Base-by-base conservation (phyloP, 352 stramenopile species). In the Globisporangium polare region DNA sequence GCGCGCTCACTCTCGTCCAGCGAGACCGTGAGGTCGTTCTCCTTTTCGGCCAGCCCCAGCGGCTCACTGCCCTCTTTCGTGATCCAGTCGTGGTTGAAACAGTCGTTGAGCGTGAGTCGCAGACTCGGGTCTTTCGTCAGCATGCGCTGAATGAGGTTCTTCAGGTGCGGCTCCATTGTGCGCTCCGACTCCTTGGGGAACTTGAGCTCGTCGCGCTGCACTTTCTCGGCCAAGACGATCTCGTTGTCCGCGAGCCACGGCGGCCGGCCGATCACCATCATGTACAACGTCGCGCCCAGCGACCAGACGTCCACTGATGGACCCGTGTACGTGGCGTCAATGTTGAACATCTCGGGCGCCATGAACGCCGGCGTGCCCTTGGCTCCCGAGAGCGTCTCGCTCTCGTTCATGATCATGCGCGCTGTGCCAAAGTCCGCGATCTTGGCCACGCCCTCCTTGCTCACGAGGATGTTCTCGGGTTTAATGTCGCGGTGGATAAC, bases 401-500 rank as follows among this genome's bases (percentile, higher is more conserved):
- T 89, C 68, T 96, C 88, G 65, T 92, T 92, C 83, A 95, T 95
- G 45, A 97, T 86, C 80, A 96, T 95, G 27, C 88, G 85, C 13
- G 89, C 88, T 7, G 87, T 92, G 35, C 89, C 89, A 71, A 97
- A 97, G 63, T 97, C 89, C 5, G 88, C 88, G 58, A 97, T 96
- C 73, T 97, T 97, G 17, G 88, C 87, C 8, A 92, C 77, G 17
- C 87, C 79, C 18, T 96, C 86, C 1, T 76, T 80, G 22, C 77
- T 94, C 1, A 96, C 76, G 24, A 96, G 75, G 57, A 96, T 92
- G 66, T 96, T 96, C 50, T 89, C 81, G 10, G 90, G 90, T 67
- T 98, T 97, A 62, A 98, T 94, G 57, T 98, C 92, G 22, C 89
- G 88, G 56, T 98, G 92, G 29, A 97, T 90, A 26, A 98, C 88